A percentile compares a stretch with the other conserved stretches of the same genome.
Conservation (phyloP, 495 filamentous ascomycete species). For the Hyaloscypha finlandica region DNA sequence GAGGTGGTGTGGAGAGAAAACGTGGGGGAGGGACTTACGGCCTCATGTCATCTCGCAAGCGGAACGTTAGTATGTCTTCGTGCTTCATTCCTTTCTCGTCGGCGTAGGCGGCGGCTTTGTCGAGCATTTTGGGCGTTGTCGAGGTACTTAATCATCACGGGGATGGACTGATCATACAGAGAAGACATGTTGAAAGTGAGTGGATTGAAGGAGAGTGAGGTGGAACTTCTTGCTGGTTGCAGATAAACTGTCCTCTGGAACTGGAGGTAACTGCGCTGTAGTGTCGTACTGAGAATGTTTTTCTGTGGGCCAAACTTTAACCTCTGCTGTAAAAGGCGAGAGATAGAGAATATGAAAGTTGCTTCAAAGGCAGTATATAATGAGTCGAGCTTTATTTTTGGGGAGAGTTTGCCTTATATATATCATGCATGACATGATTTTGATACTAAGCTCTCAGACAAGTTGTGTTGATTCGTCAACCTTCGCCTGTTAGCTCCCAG, state of each 20-base stretch:
- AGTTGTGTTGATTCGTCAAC: no score
- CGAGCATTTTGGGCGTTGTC: slow-evolving; percentile 1
- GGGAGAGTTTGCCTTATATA: not conserved
- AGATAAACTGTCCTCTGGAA: not conserved
- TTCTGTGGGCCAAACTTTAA: not conserved
- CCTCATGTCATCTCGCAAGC: slow-evolving; percentile 3
- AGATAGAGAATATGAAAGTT: not conserved
- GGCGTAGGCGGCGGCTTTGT: slow-evolving; percentile 3
- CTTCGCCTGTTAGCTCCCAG: no score
- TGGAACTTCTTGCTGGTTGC: no score
- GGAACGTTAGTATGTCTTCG: not conserved
- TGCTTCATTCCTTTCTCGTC: slow-evolving; percentile 1
- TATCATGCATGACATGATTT: not conserved
- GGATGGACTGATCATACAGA: slow-evolving; percentile 3
- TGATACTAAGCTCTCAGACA: not conserved
- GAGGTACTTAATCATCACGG: slow-evolving; percentile 8
- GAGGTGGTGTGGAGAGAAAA: not conserved
- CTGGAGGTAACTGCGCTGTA: not conserved
- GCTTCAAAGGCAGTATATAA: not conserved
- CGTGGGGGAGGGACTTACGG: not conserved
- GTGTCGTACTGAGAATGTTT: not conserved
- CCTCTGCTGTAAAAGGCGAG: not conserved
- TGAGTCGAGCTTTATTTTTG: not conserved
- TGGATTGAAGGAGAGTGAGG: not conserved
- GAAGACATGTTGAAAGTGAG: not conserved